Evolutionary conservation across 768 basidiomycete genomes (phyloP).

Genomic region (Leccinum barrowsii): DNA sequence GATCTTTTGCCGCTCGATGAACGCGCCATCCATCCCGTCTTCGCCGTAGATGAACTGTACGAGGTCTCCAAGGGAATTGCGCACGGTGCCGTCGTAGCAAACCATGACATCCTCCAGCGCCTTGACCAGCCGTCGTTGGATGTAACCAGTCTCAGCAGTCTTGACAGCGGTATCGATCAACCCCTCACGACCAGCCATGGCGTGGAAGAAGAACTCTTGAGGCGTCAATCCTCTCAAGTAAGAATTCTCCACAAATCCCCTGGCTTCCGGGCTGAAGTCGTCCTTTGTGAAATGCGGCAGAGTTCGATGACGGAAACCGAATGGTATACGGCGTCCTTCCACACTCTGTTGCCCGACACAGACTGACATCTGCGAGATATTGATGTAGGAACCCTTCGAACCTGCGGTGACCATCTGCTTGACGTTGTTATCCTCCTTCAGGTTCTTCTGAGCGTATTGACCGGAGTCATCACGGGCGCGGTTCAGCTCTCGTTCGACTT

Average conservation of each 20-base stretch:
- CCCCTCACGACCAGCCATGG: slow-evolving; percentile 99
- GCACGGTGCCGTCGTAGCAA: slow-evolving; percentile 95
- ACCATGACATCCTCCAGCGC: slow-evolving; percentile 97
- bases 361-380: slow-evolving; percentile 99
- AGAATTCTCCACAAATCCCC: slow-evolving; percentile 99
- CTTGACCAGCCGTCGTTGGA: slow-evolving; percentile 96
- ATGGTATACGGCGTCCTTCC: slow-evolving; percentile 97
- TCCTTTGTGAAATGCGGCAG: slow-evolving; percentile 98
- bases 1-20: slow-evolving; percentile 92
- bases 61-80: slow-evolving; percentile 95
- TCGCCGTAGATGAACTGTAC: slow-evolving; percentile 97
- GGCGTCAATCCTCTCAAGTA: slow-evolving; percentile 95
- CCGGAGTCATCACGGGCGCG: slow-evolving; percentile 93
- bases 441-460: slow-evolving; percentile 92
- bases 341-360: slow-evolving; percentile 98
- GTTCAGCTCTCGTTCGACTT: slow-evolving; percentile 88
- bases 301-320: slow-evolving; percentile 95
- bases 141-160: slow-evolving; percentile 99
- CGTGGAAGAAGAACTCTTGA: slow-evolving; percentile 99
- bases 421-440: slow-evolving; percentile 99
- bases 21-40: slow-evolving; percentile 98
- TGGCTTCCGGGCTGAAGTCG: slow-evolving; percentile 95
- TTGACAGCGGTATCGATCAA: slow-evolving; percentile 99
- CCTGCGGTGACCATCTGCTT: slow-evolving; percentile 99
- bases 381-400: slow-evolving; percentile 98